Evolutionary conservation across 2,329 filamentous ascomycete species (phyloP).

Genomic region (Trichothecium sympodiale): DNA sequence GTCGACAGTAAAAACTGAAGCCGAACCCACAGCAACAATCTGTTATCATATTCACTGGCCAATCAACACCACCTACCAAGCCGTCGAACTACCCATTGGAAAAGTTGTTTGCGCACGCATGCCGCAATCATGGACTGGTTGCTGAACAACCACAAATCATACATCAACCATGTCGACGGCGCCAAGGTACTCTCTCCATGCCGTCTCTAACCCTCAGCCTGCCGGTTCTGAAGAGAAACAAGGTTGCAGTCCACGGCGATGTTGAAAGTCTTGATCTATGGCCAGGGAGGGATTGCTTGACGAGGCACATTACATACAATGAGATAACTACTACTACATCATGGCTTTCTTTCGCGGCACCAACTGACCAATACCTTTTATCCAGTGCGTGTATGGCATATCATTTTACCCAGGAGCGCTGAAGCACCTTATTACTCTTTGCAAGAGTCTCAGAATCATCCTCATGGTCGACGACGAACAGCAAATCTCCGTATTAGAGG

Average conservation of each 20-base stretch:
- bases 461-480: constrained; percentile 26
- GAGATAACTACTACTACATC: no score
- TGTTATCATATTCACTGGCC: no score
- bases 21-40: no score
- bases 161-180: constrained; percentile 19
- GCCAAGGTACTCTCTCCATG: constrained; percentile 21
- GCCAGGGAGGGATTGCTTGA: constrained; percentile 26
- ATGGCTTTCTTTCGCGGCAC: no score
- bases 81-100: no score
- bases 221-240: constrained; percentile 24
- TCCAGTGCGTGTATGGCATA: constrained; percentile 25
- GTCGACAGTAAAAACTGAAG: no score
- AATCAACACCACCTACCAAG: no score
- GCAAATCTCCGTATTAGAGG: constrained; percentile 19
- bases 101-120: not conserved
- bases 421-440: constrained; percentile 16
- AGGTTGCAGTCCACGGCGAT: constrained; percentile 22
- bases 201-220: constrained; percentile 27
- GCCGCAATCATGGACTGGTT: constrained; percentile 13
- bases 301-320: constrained; percentile 16
- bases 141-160: constrained; percentile 18
- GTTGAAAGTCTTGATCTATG: constrained; percentile 25
- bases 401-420: constrained; percentile 24
- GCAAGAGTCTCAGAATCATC: constrained; percentile 17
- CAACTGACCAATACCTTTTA: no score